Conservation (phyloP, 179 eudicot genomes). For the Beta macrorhiza region DNA sequence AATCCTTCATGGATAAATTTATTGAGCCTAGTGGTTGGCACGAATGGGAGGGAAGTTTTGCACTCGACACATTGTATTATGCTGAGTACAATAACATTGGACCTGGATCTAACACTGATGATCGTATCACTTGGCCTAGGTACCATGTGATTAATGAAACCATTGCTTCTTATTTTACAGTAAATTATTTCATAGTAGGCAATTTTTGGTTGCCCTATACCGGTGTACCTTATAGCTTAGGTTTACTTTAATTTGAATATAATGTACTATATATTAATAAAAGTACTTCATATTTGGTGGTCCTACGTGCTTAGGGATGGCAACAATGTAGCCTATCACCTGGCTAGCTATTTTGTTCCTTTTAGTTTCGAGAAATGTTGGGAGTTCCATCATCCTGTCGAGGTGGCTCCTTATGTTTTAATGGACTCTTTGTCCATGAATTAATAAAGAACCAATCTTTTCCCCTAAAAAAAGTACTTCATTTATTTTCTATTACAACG, state of each 20-base stretch:
- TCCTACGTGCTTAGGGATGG: too few species aligned
- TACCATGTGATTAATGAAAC: slow-evolving; percentile 33
- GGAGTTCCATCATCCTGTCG: too few species aligned
- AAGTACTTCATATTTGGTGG: too few species aligned
- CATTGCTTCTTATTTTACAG: slow-evolving; percentile 40
- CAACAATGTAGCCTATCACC: too few species aligned
- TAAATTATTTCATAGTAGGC: slow-evolving; percentile 34
- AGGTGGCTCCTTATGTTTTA: too few species aligned
- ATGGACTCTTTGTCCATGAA: too few species aligned
- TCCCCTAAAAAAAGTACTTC: too few species aligned
- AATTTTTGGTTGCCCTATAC: slow-evolving; percentile 47
- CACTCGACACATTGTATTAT: slow-evolving; percentile 41
- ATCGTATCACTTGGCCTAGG: slow-evolving; percentile 48
- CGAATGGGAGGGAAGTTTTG: slow-evolving; percentile 41
- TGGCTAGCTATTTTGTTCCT: too few species aligned
- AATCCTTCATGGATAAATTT: slow-evolving; percentile 33
- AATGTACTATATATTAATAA: background rate
- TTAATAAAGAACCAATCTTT: too few species aligned
- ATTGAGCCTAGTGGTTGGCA: slow-evolving; percentile 43
- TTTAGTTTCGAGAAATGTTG: too few species aligned
- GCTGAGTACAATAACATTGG: slow-evolving; percentile 44
- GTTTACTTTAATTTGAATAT: background rate
- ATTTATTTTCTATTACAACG: too few species aligned
- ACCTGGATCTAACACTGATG: slow-evolving; percentile 39
- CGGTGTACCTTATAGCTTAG: slow-evolving; percentile 38